Percentiles rank a stretch among this genome's conserved stretches.
Conservation (phyloP, 768 basidiomycete species). For the Serendipita vermifera region DNA sequence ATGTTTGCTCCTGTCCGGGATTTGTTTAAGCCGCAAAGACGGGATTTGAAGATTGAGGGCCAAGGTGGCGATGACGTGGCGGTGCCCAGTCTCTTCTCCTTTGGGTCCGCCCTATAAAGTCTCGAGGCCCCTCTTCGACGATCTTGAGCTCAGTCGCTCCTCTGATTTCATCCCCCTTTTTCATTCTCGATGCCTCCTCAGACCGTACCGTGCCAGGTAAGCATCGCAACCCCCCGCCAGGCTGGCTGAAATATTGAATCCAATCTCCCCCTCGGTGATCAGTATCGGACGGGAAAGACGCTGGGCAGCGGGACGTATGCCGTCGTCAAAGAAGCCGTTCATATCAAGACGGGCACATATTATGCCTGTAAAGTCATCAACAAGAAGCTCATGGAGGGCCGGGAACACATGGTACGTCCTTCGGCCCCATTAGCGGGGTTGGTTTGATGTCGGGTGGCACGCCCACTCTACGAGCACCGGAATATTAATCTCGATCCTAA, state of each 20-base stretch:
- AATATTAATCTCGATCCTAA: not conserved
- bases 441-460: constrained; percentile 7
- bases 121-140: too few relatives aligned
- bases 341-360: constrained; percentile 84
- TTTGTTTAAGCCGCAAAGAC: too few relatives aligned
- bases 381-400: constrained; percentile 96
- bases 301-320: constrained; percentile 89
- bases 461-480: not conserved
- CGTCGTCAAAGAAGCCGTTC: constrained; percentile 90
- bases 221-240: not conserved
- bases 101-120: too few relatives aligned
- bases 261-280: not conserved
- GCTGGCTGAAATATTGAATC: too few relatives aligned
- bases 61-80: too few relatives aligned
- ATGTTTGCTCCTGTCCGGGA: too few relatives aligned
- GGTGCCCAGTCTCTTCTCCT: too few relatives aligned
- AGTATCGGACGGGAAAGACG: constrained; percentile 83
- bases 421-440: constrained; percentile 10
- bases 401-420: constrained; percentile 83
- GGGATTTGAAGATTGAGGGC: too few relatives aligned
- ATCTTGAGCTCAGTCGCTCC: too few relatives aligned
- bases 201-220: constrained; percentile 7
- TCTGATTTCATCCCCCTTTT: too few relatives aligned
- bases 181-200: constrained; percentile 1
- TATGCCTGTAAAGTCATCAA: constrained; percentile 99